Conservation (phyloP, 208 protist genomes). For the Crithidia thermophila region DNA sequence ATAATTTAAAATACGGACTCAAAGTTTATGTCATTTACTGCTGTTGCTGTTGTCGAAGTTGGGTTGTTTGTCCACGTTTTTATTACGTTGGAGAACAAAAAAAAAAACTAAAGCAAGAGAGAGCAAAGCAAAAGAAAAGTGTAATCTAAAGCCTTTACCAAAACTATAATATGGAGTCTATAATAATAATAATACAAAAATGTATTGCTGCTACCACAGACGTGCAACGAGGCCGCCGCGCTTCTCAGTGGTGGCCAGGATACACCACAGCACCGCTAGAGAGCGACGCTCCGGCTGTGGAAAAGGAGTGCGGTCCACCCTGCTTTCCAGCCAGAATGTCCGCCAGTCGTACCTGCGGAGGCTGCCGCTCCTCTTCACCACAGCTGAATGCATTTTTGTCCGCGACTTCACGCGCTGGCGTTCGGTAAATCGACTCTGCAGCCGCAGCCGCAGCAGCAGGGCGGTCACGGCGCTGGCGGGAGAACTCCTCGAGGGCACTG, state of each 20-base stretch:
- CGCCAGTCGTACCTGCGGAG: not conserved
- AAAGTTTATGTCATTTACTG: too few species aligned
- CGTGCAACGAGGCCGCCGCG: too few species aligned
- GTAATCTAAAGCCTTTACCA: too few species aligned
- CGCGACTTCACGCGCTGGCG: too few species aligned
- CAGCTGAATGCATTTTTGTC: too few species aligned
- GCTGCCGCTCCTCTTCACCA: not conserved
- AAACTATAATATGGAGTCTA: not conserved
- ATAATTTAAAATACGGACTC: too few species aligned
- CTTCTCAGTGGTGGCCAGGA: not conserved
- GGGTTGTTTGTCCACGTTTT: too few species aligned
- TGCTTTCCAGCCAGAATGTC: not conserved
- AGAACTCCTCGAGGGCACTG: not conserved
- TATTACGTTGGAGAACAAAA: too few species aligned
- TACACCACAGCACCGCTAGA: slow-evolving; percentile 8
- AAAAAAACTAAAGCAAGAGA: too few species aligned
- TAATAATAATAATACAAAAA: not conserved
- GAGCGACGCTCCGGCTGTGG: too few species aligned
- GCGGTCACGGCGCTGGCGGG: not conserved
- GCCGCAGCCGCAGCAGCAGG: not conserved
- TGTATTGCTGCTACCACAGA: not conserved
- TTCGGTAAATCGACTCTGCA: too few species aligned
- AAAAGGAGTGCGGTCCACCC: not conserved
- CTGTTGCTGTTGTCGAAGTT: too few species aligned
- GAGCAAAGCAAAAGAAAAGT: slow-evolving; percentile 15